Evolutionary conservation across 345 rosid species (phyloP).

Genomic region (Citrus sp.): DNA sequence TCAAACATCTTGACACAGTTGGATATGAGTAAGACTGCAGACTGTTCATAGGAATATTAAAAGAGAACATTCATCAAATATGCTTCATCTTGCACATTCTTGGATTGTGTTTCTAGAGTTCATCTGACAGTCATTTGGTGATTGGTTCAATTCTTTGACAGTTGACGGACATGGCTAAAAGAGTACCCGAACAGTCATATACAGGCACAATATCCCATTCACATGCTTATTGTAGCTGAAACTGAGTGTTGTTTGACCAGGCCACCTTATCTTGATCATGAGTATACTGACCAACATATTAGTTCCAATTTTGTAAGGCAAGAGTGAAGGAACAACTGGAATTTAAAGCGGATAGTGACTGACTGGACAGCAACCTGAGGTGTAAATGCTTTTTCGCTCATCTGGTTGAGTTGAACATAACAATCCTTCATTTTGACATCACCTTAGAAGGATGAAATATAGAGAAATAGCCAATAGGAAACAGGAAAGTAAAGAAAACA

Average conservation of each 20-base stretch:
- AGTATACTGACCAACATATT: background rate
- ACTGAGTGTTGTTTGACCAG: background rate
- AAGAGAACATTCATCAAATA: background rate
- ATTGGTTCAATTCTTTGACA: slow-evolving; percentile 21
- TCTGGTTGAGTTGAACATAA: background rate
- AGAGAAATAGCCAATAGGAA: background rate
- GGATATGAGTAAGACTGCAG: background rate
- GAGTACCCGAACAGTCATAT: slow-evolving; percentile 22
- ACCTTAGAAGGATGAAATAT: background rate
- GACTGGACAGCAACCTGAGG: slow-evolving; percentile 17
- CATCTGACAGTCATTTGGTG: background rate
- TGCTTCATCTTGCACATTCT: background rate
- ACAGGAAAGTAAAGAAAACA: background rate
- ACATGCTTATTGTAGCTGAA: background rate
- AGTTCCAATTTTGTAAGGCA: background rate
- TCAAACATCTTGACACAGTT: slow-evolving; percentile 6
- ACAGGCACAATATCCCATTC: slow-evolving; percentile 1
- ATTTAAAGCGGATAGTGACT: slow-evolving; percentile 26
- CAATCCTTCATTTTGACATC: no score
- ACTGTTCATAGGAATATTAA: background rate
- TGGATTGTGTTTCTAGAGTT: background rate
- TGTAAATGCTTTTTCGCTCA: slow-evolving; percentile 4
- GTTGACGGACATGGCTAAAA: slow-evolving; percentile 36
- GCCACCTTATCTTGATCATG: slow-evolving; percentile 4
- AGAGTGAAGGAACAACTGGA: slow-evolving; percentile 16